Percentiles rank a stretch among this genome's conserved stretches.
Conservation (phyloP, 768 basidiomycete genomes). For the Tricholoma matsutake region DNA sequence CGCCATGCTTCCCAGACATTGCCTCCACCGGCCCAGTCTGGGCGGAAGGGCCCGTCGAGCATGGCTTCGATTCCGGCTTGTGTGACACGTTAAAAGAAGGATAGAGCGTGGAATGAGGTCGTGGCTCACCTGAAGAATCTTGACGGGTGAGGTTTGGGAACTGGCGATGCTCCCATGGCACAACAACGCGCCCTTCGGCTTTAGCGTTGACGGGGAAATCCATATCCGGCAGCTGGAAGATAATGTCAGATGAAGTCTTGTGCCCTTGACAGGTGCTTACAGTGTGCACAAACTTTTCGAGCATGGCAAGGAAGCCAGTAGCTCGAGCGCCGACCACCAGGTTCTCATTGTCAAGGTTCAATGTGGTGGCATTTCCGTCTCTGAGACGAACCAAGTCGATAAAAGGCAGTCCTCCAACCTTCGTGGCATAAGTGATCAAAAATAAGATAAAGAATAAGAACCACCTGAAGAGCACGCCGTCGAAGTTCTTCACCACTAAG, state of each 20-base stretch:
- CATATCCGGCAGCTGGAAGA: slow-evolving; percentile 80
- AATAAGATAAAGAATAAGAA: slow-evolving; percentile 3
- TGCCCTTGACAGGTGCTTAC: slow-evolving; percentile 33
- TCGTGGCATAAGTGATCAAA: background rate
- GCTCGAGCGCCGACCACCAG: slow-evolving; percentile 76
- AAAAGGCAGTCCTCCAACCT: slow-evolving; percentile 78
- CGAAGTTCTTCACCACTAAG: slow-evolving; percentile 72
- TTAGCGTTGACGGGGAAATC: slow-evolving; percentile 92
- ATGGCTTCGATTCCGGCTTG: slow-evolving; percentile 53
- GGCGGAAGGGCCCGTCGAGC: slow-evolving; percentile 62
- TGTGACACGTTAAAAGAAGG: slow-evolving; percentile 11
- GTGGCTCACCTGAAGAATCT: slow-evolving; percentile 37
- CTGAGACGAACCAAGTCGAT: slow-evolving; percentile 84
- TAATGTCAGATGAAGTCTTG: slow-evolving; percentile 2
- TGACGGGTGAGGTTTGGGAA: slow-evolving; percentile 67
- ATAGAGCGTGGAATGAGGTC: background rate
- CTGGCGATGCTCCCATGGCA: slow-evolving; percentile 85
- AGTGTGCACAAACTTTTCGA: slow-evolving; percentile 62
- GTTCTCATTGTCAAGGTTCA: slow-evolving; percentile 54
- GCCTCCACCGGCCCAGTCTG: slow-evolving; percentile 85
- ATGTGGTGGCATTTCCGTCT: slow-evolving; percentile 55
- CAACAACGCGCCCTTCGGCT: slow-evolving; percentile 90
- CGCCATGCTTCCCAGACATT: slow-evolving; percentile 94
- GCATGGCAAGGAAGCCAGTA: slow-evolving; percentile 71
- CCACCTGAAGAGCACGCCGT: slow-evolving; percentile 57